Base-by-base conservation (phyloP, 2,329 filamentous ascomycete genomes). In the Neofusicoccum sp. region DNA sequence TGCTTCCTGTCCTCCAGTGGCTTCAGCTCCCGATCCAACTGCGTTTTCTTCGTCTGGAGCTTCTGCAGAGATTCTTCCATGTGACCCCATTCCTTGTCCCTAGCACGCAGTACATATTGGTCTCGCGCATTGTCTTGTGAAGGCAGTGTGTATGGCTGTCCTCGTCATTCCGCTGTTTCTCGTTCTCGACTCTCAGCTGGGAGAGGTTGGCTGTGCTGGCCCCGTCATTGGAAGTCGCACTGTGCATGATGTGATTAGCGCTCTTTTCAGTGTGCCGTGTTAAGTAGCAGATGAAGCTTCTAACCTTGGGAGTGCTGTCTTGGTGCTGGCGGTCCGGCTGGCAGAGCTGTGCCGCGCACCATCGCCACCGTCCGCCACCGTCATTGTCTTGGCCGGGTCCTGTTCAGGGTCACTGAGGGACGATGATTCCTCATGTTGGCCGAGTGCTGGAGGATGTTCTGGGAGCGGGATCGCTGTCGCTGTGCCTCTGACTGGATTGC, bases 101-200 rank as follows among this genome's bases (percentile, higher is more conserved):
- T 43, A 2, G 3, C 6, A 0, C 3, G 8, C 34, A n/a, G 2
- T 4, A 4, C 7, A 14, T n/a, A 3, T 16, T 24, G 5, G 26
- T 16, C 9, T 56, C 51, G 26, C 38, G 26, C 7, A 24, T 16
- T 7, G n/a, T 26, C 3, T 20, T 33, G 8, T 31, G 6, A 16
- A 24, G 4, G 8, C 8, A 20, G 9, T 43, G 1, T 2, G 33
- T 3, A 2, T 9, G n/a, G 49, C 26, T 28, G 4, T 20, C 7
- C 1, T 24, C 36, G 12, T 16, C 14, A 20, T 31, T 20, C 14
- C 31, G 41, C 7, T 30, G 20, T 6, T 9, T 14, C 9, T 14
- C 43, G 16, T 28, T 1, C 24, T 30, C 43, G 16, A 9, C 4
- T 14, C 12, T 45, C 3, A 45, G 43, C 9, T 9, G 24, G 11